phyloP scores from a whole-genome alignment of 768 basidiomycete genomes.

The Lentinula edodes region DNA sequence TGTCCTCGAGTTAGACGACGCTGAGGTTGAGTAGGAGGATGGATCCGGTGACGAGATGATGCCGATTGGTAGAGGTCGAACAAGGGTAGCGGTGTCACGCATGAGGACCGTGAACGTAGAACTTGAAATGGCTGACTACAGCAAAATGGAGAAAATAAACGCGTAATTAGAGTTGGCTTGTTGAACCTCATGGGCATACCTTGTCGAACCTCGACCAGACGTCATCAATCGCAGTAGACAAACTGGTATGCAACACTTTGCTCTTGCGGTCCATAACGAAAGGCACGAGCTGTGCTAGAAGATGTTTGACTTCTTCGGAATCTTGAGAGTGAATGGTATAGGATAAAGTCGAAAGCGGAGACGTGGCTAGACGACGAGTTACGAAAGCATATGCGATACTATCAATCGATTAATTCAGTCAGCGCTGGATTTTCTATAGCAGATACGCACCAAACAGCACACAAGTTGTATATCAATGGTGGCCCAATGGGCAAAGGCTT shows the following conservation, averaged over 20 bases:
- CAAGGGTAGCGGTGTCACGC: constrained; percentile 44
- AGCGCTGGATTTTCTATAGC: not conserved
- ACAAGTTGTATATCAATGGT: constrained; percentile 63
- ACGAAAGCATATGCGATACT: constrained; percentile 69
- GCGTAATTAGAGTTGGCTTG: not conserved
- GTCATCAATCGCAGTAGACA: constrained; percentile 52
- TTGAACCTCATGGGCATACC: constrained; percentile 25
- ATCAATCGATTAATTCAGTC: not conserved
- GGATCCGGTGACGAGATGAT: not conserved
- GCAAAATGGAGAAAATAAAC: too few species aligned
- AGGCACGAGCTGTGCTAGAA: constrained; percentile 52
- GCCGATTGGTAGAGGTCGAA: constrained; percentile 41
- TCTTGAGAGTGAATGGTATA: constrained; percentile 32
- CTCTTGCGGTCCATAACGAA: constrained; percentile 62
- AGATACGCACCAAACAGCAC: constrained; percentile 57
- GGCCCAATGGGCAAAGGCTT: constrained; percentile 30
- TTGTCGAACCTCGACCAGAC: constrained; percentile 59
- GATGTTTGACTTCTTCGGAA: constrained; percentile 35
- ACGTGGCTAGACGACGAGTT: constrained; percentile 55
- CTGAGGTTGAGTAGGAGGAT: too few species aligned
- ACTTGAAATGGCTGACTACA: constrained; percentile 20
- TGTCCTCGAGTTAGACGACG: not conserved
- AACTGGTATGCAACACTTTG: constrained; percentile 40
- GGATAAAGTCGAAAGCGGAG: constrained; percentile 40
- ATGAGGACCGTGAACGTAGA: constrained; percentile 48